phyloP scores from a whole-genome alignment of 2,329 filamentous ascomycete genomes.

The Dactylonectria estremocensis region DNA sequence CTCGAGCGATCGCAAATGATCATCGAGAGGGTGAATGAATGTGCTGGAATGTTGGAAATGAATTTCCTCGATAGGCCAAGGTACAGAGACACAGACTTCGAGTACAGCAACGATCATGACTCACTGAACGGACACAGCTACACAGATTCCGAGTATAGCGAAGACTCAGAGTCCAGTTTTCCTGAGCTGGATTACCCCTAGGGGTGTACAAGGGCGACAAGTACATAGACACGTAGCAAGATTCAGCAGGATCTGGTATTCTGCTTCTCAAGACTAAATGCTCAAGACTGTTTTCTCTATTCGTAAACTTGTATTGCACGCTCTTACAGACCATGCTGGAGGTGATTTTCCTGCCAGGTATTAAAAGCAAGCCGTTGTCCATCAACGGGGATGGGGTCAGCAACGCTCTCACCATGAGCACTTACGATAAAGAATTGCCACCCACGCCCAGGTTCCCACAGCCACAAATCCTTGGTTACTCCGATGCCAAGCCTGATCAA shows the following conservation, averaged over 20 bases:
- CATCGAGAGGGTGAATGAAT: neutral
- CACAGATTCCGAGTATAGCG: neutral
- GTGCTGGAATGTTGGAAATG: neutral
- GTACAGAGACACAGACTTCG: neutral
- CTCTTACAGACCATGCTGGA: neutral
- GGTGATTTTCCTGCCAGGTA: neutral
- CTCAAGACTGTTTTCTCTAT: neutral
- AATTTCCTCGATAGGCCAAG: neutral
- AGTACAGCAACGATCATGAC: neutral
- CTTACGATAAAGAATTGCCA: neutral
- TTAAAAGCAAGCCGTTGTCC: neutral
- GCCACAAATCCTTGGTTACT: neutral
- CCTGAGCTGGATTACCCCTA: neutral
- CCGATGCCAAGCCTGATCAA: neutral
- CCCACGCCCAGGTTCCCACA: neutral
- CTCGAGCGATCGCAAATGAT: neutral
- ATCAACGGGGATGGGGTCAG: neutral
- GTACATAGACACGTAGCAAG: neutral
- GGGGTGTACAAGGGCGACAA: neutral
- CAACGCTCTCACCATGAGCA: neutral
- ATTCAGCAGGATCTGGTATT: neutral
- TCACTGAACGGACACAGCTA: neutral
- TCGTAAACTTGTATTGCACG: neutral
- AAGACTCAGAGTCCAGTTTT: neutral
- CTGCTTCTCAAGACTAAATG: neutral